These are phyloP conservation scores for Pyrrhoderma lamaoense DNA, from an alignment of 1,284 basidiomycete species.

Conservation along the genomic window DNA sequence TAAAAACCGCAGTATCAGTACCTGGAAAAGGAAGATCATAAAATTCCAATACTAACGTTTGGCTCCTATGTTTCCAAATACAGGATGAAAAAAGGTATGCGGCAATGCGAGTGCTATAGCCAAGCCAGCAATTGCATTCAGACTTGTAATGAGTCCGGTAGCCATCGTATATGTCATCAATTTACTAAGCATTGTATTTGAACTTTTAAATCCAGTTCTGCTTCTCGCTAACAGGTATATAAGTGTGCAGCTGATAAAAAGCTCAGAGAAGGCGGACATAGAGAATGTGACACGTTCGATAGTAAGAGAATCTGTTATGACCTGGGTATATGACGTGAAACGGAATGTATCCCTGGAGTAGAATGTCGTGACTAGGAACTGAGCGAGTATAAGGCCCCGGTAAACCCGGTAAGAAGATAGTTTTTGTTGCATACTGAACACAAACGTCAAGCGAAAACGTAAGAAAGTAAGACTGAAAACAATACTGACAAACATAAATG, in stretches of 20 bases:
- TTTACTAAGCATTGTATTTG: conserved; percentile 2
- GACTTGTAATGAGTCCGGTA: conserved; percentile 5
- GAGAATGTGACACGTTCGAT: background rate
- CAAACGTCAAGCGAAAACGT: background rate
- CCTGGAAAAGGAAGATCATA: too few species aligned
- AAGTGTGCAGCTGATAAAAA: conserved; percentile 1
- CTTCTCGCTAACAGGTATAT: conserved; percentile 1
- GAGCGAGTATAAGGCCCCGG: background rate
- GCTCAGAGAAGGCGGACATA: background rate
- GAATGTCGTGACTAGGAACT: background rate
- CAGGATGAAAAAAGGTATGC: background rate
- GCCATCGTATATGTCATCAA: conserved; percentile 6
- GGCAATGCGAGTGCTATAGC: background rate
- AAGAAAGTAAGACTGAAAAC: background rate
- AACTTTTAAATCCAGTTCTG: conserved; percentile 7
- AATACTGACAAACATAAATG: conserved; percentile 3
- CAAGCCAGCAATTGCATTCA: conserved; percentile 3
- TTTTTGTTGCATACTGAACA: conserved; percentile 10
- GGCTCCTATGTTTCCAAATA: background rate
- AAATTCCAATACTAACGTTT: background rate
- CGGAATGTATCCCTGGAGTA: too few species aligned
- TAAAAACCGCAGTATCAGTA: too few species aligned
- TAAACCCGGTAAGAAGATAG: conserved; percentile 3
- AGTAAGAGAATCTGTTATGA: background rate
- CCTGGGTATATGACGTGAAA: too few species aligned